phyloP scores from a whole-genome alignment of 2,329 filamentous ascomycete genomes.

The Fusarium nygamai region DNA sequence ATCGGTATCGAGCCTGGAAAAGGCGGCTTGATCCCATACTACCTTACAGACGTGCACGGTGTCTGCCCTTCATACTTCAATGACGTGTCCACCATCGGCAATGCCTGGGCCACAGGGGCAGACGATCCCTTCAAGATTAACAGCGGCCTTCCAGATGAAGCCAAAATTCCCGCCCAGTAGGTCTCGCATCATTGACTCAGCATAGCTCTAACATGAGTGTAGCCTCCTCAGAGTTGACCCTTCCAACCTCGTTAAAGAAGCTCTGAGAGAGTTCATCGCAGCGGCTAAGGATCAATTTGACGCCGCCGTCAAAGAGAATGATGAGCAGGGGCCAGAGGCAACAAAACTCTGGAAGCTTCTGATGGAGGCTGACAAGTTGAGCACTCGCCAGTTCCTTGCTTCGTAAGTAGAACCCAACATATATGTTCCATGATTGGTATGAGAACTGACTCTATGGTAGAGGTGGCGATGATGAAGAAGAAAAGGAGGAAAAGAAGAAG shows the following conservation, averaged over 20 bases:
- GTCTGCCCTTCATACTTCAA: constrained; percentile 32
- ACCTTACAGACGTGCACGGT: not conserved
- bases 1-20: constrained; percentile 20
- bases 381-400: constrained; percentile 32
- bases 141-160: not conserved
- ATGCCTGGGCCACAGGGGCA: not conserved
- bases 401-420: constrained; percentile 19
- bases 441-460: too few relatives aligned
- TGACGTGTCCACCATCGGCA: not conserved
- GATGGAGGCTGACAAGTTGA: constrained; percentile 28
- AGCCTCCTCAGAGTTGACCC: constrained; percentile 6
- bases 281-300: too few relatives aligned
- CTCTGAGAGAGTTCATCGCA: not conserved
- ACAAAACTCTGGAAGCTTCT: constrained; percentile 9
- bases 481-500: too few relatives aligned
- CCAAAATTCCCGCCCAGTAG: not conserved
- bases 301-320: not conserved
- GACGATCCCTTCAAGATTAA: constrained; percentile 25
- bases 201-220: too few relatives aligned
- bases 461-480: too few relatives aligned
- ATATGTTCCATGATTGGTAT: too few relatives aligned
- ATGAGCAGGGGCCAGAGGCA: not conserved
- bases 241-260: not conserved
- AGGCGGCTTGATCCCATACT: constrained; percentile 30
- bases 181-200: not conserved